Evolutionary conservation across 176 grass and related monocot species (phyloP), one percentile per base, ranked within the genome.

Genomic region (Otatea glauca): DNA sequence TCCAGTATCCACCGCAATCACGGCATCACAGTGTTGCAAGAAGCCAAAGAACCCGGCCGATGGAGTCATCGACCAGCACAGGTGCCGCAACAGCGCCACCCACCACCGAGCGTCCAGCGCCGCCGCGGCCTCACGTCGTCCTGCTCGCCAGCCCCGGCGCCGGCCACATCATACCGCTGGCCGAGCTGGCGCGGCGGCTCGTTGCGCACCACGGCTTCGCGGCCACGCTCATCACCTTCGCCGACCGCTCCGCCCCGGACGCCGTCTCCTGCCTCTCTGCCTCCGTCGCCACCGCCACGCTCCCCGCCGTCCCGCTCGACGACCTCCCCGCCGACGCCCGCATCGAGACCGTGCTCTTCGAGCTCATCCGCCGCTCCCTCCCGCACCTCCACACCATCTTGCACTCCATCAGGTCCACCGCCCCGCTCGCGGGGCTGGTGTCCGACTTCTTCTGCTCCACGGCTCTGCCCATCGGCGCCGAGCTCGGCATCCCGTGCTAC

Each of bases 81-180:
- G 34, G 34, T 2, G 34, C 2, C 34, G 34, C 34, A 34, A 1
- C 34, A 34, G 34, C 34, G 34, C 34, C 34, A 34, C 34, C n/a
- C n/a, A n/a, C 34, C 34, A 34, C 34, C 34, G 34, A 34, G 34
- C 34, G 2, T 1, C 34, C 34, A 2, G 34, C 34, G 34, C 34
- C 34, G 34, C 2, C 34, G 34, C 34, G 34, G 34, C 34, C 42
- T 12, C 94, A 89, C 77, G 66, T 96, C 27, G 87, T 84, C 13
- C 17, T 96, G 25, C 80, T 93, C 3, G 10, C 91, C 5, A 84
- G 91, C 86, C 92, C n/a, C 84, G 92, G 12, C 80, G 79, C 14
- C 89, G 86, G 2, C 89, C 42, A 43, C 42, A 42, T 96, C 47
- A 48, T 62, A 75, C 88, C 93, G 5, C 11, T 68, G 10, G 83